Evolutionary conservation across 306 rosid genomes (phyloP).

Genomic region (Citrullus mucosospermus): DNA sequence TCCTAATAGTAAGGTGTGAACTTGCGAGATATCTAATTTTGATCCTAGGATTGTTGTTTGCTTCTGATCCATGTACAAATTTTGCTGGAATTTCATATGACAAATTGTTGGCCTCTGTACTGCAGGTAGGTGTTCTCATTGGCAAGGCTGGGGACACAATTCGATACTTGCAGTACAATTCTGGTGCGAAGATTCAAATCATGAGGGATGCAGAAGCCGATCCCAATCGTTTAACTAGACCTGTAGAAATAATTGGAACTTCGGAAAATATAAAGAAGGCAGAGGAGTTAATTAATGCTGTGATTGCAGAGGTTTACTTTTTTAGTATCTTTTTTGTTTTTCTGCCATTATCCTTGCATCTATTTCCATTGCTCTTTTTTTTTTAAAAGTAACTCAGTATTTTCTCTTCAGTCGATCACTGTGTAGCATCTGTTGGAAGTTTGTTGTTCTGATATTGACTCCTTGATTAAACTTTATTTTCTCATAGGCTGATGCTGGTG

Average conservation of each 20-base stretch:
- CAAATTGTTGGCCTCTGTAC: not conserved
- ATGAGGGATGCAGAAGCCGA: constrained; percentile 87
- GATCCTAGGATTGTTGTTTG: not conserved
- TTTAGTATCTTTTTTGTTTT: not conserved
- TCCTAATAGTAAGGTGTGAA: constrained; percentile 81
- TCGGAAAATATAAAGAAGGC: constrained; percentile 73
- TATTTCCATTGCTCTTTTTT: not conserved
- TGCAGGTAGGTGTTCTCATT: constrained; percentile 96
- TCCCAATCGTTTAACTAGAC: constrained; percentile 49
- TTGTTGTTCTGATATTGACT: not conserved
- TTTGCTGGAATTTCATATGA: not conserved
- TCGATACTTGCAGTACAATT: constrained; percentile 71
- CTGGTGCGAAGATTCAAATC: constrained; percentile 93
- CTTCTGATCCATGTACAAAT: not conserved
- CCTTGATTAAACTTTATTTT: constrained; percentile 1
- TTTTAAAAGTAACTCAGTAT: not conserved
- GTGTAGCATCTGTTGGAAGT: not conserved
- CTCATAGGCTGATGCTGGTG: constrained; percentile 96
- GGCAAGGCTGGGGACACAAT: constrained; percentile 98
- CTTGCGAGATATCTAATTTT: not conserved
- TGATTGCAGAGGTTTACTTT: constrained; percentile 68
- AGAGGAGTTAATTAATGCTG: constrained; percentile 77
- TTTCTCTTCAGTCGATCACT: not conserved
- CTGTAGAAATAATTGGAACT: constrained; percentile 77
- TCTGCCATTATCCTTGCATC: not conserved